Evolutionary conservation across 441 rosid genomes (phyloP).

Genomic region (Kokia cookei): DNA sequence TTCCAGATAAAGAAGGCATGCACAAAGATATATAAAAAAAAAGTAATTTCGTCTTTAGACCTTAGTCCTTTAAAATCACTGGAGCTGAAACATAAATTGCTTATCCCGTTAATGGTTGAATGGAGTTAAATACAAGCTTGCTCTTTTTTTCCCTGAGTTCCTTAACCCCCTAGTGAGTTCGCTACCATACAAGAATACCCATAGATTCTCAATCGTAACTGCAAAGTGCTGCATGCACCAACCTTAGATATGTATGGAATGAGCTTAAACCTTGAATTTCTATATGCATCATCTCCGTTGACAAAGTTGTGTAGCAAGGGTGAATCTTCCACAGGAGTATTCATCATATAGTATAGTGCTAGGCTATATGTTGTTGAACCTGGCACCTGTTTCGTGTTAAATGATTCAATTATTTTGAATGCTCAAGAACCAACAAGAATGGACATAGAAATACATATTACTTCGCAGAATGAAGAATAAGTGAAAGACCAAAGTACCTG

Average conservation of each 20-base stretch:
- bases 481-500: constrained; percentile 40
- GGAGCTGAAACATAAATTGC: background rate
- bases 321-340: constrained; percentile 66
- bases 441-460: background rate
- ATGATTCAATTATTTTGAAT: constrained; percentile 4
- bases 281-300: constrained; percentile 75
- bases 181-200: constrained; percentile 3
- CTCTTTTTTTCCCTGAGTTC: background rate
- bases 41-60: background rate
- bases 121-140: background rate
- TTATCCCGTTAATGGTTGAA: background rate
- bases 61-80: background rate
- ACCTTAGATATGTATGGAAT: constrained; percentile 98
- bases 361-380: constrained; percentile 83
- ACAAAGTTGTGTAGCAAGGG: constrained; percentile 82
- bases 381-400: constrained; percentile 56
- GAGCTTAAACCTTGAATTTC: constrained; percentile 97
- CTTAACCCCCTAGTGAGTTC: background rate
- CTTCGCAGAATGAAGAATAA: background rate
- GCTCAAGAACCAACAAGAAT: constrained; percentile 1
- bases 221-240: constrained; percentile 12
- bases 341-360: constrained; percentile 90
- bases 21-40: background rate
- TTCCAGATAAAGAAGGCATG: background rate
- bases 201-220: background rate